Conservation (phyloP, 2,329 filamentous ascomycete genomes). For the Ascochyta viciae-villosae region DNA sequence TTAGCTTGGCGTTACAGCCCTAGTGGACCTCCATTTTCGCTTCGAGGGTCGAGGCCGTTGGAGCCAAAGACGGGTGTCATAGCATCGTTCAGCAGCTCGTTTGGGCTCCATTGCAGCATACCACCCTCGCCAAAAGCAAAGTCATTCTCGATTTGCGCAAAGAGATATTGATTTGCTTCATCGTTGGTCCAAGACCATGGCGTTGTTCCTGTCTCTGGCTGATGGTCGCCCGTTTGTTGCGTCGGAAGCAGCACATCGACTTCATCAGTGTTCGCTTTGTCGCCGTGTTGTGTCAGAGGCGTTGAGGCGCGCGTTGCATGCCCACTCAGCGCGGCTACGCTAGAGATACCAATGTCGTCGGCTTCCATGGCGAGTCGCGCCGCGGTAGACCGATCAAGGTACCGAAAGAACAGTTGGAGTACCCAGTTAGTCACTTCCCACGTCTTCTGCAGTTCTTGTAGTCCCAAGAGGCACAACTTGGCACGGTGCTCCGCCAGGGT, state of each 20-base stretch:
- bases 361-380: constrained; percentile 44
- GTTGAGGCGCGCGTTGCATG: constrained; percentile 12
- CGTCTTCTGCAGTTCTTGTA: constrained; percentile 58
- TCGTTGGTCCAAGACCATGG: constrained; percentile 41
- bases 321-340: constrained; percentile 18
- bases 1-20: not conserved
- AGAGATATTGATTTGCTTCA: constrained; percentile 41
- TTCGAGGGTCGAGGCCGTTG: constrained; percentile 10
- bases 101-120: constrained; percentile 30
- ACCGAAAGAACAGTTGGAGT: constrained; percentile 58
- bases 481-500: constrained; percentile 59
- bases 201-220: constrained; percentile 19
- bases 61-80: constrained; percentile 25
- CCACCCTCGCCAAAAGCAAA: constrained; percentile 41
- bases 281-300: not conserved
- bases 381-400: constrained; percentile 55
- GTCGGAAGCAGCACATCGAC: constrained; percentile 11
- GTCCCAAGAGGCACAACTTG: constrained; percentile 56
- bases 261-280: constrained; percentile 8
- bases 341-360: constrained; percentile 30
- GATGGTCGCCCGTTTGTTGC: constrained; percentile 6
- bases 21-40: not conserved
- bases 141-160: constrained; percentile 42
- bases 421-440: constrained; percentile 61
- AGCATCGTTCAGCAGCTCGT: constrained; percentile 20